Evolutionary conservation across 192 early-diverging fungal genomes (phyloP).

Genomic region (Nowakowskiella sp.): DNA sequence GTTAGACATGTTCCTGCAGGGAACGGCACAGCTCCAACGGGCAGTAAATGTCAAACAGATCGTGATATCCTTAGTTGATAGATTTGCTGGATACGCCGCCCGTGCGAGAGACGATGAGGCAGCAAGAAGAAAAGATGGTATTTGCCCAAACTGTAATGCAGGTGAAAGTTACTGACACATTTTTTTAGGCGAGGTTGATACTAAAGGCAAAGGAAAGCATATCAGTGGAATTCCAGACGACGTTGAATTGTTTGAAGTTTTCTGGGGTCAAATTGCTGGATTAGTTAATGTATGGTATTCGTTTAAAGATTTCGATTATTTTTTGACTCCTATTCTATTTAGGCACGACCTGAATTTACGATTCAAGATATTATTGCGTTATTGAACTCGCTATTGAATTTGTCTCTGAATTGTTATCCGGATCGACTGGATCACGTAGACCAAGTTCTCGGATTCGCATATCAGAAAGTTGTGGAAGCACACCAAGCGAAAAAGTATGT

Average conservation of each 20-base stretch:
- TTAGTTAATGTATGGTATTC: conserved; percentile 61
- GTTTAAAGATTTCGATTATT: conserved; percentile 5
- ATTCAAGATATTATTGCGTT: conserved; percentile 90
- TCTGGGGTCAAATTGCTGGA: conserved; percentile 92
- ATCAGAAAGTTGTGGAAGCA: conserved; percentile 53
- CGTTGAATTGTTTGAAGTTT: conserved; percentile 88
- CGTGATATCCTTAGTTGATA: conserved; percentile 90
- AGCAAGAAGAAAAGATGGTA: conserved; percentile 16
- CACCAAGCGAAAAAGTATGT: conserved; percentile 17
- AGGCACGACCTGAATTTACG: conserved; percentile 84
- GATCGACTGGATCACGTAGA: conserved; percentile 80
- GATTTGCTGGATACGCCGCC: conserved; percentile 84
- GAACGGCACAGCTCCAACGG: conserved; percentile 82
- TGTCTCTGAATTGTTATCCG: conserved; percentile 91
- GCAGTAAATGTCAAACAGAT: conserved; percentile 96
- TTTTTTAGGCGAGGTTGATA: conserved; percentile 7
- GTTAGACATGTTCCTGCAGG: conserved; percentile 79
- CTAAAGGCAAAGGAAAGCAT: conserved; percentile 30
- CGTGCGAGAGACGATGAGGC: conserved; percentile 45
- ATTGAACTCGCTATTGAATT: conserved; percentile 74
- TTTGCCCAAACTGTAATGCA: no score
- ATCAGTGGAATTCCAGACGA: conserved; percentile 76
- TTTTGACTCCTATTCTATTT: conserved; percentile 9
- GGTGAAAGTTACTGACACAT: conserved; percentile 9
- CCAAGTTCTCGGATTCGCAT: conserved; percentile 84